Evolutionary conservation across 192 early-diverging fungal species (phyloP).

Genomic region (Neocallimastix lanati): DNA sequence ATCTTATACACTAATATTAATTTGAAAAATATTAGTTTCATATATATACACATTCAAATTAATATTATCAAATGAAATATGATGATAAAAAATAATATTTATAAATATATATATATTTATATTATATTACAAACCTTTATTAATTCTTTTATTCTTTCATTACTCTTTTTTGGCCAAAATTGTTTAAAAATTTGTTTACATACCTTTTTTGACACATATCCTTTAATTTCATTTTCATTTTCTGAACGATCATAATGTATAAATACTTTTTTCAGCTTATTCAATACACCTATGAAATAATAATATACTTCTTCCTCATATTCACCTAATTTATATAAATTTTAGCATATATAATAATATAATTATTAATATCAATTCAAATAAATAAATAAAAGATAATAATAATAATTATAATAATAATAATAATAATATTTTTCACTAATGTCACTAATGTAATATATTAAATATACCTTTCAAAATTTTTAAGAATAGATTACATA

Average conservation of each 20-base stretch:
- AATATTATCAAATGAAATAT: too few relatives aligned
- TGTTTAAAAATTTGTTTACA: background rate
- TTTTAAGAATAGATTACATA: slow-evolving; percentile 17
- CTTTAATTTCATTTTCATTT: background rate
- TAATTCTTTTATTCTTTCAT: background rate
- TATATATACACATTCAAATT: too few relatives aligned
- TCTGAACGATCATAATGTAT: background rate
- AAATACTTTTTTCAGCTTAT: background rate
- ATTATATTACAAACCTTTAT: background rate
- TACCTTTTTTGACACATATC: background rate
- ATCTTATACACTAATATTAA: background rate
- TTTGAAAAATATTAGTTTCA: too few relatives aligned
- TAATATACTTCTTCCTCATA: background rate
- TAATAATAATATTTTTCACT: too few relatives aligned
- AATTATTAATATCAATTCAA: too few relatives aligned
- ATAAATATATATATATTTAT: too few relatives aligned
- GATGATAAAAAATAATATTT: too few relatives aligned
- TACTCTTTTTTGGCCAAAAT: background rate
- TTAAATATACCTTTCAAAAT: slow-evolving; percentile 18
- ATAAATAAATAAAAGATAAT: too few relatives aligned
- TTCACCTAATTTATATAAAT: too few relatives aligned
- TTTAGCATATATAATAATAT: too few relatives aligned
- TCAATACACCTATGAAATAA: background rate
- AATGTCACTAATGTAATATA: too few relatives aligned
- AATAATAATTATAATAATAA: too few relatives aligned